Conservation (phyloP, 495 filamentous ascomycete species). For the Rostrohypoxylon terebratum region DNA sequence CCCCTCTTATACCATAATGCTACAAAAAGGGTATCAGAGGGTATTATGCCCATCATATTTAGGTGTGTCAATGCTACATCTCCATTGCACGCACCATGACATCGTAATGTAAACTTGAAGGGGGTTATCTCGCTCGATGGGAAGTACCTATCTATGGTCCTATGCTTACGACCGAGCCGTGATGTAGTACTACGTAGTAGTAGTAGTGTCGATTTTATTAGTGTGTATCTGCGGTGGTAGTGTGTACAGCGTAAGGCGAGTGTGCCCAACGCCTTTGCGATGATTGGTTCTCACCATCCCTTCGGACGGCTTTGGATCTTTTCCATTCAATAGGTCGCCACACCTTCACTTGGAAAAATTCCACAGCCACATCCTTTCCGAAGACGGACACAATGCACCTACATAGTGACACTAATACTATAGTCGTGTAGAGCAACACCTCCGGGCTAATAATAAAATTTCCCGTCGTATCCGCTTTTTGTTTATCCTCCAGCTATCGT, state of each 20-base stretch:
- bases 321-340: conserved; percentile 35
- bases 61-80: conserved; percentile 29
- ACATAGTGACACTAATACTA: neutral
- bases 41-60: neutral
- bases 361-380: conserved; percentile 15
- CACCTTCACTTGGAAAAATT: conserved; percentile 19
- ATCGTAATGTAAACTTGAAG: conserved; percentile 8
- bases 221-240: neutral
- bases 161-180: conserved; percentile 15
- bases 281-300: conserved; percentile 29
- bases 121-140: neutral
- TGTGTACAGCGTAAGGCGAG: neutral
- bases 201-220: neutral
- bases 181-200: too few relatives aligned
- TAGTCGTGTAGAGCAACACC: neutral
- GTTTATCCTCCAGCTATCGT: too few relatives aligned
- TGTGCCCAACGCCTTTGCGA: neutral
- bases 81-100: conserved; percentile 13
- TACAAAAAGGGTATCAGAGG: conserved; percentile 16
- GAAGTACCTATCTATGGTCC: too few relatives aligned
- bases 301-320: too few relatives aligned
- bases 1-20: conserved; percentile 10
- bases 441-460: neutral
- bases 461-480: conserved; percentile 14
- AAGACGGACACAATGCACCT: neutral